Base-by-base conservation (phyloP, 805 yeast species). In the Naumovozyma baii region DNA sequence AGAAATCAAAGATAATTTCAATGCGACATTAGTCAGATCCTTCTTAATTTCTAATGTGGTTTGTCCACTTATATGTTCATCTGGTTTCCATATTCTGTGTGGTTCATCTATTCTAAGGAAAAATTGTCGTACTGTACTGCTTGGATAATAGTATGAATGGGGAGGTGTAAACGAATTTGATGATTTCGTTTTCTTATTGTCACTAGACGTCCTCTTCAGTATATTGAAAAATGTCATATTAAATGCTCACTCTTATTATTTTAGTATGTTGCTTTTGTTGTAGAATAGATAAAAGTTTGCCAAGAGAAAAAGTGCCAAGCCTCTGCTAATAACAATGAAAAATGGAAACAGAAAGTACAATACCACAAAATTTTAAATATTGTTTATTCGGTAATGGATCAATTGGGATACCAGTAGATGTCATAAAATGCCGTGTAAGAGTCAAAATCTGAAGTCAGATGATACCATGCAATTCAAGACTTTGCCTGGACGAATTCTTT, bases 1-100 rank as follows among this genome's bases (percentile, higher is more conserved):
- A 5, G 87, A 83, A 0, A 71, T 53, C 31, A 81, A 60, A 2
- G 78, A 68, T 29, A 81, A 62, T 14, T 72, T 69, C 5, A 81
- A 66, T 35, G 68, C 49, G 2, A 58, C 41, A 34, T 78, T 73
- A 20, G 72, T 67, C 9, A 76, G 51, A 52, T 78, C 78, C 47
- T 71, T 73, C 52, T 73, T 73, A 38, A 80, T 56, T 3, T 73
- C 69, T 12, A 82, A 60, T 1, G 77, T 69, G 10, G 77, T 71
- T 48, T 74, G 78, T 13, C 94, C 94, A 1, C 69, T 61, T 3
- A 84, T 71, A 46, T 70, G 72, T 39, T 85, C 95, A 13, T 90
- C 92, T 0, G 96, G 95, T n/a, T 68, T 63, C 75, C 81, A 85
- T 3, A 73, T 64, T 47, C 74, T 73, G 57, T 84, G 94, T 1